Percentiles rank a stretch among this genome's conserved stretches.
Evolutionary conservation across 306 rosid species (phyloP).

Genomic region (Quillaja saponaria): DNA sequence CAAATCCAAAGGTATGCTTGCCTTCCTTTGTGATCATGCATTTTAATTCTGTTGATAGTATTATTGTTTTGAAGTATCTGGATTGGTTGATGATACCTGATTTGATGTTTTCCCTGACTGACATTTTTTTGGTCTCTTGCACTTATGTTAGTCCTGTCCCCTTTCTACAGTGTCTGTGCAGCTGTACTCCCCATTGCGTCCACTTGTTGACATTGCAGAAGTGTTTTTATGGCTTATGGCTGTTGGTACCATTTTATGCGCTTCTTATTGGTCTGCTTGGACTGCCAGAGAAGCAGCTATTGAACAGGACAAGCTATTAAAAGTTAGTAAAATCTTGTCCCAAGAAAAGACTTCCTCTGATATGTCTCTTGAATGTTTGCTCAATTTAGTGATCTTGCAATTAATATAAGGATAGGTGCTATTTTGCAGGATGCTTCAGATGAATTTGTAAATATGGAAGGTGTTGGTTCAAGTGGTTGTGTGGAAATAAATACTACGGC

Average conservation of each 20-base stretch:
- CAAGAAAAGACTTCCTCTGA: slow-evolving; percentile 21
- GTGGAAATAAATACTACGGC: slow-evolving; percentile 81
- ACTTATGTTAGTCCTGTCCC: slow-evolving; percentile 37
- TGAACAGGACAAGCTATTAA: slow-evolving; percentile 84
- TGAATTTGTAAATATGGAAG: slow-evolving; percentile 51
- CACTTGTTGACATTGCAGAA: slow-evolving; percentile 94
- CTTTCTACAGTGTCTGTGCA: slow-evolving; percentile 76
- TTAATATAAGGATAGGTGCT: slow-evolving; percentile 26
- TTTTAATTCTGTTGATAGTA: slow-evolving; percentile 5
- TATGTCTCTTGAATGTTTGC: slow-evolving; percentile 18
- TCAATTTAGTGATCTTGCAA: slow-evolving; percentile 10
- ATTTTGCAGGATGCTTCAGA: slow-evolving; percentile 80
- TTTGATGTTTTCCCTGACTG: slow-evolving; percentile 19
- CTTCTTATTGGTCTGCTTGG: slow-evolving; percentile 99
- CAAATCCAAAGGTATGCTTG: slow-evolving; percentile 56
- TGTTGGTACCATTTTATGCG: slow-evolving; percentile 89
- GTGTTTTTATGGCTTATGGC: slow-evolving; percentile 99
- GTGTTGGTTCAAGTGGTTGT: slow-evolving; percentile 62
- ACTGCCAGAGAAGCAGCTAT: slow-evolving; percentile 83
- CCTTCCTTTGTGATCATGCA: slow-evolving; percentile 8
- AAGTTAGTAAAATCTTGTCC: slow-evolving; percentile 48
- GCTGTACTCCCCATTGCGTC: slow-evolving; percentile 93
- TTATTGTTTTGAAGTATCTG: slow-evolving; percentile 4
- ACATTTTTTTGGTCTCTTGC: slow-evolving; percentile 25
- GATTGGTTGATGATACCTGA: slow-evolving; percentile 14